Base-by-base conservation (phyloP, 176 grass and related monocot genomes). In the Paspalum vaginatum region DNA sequence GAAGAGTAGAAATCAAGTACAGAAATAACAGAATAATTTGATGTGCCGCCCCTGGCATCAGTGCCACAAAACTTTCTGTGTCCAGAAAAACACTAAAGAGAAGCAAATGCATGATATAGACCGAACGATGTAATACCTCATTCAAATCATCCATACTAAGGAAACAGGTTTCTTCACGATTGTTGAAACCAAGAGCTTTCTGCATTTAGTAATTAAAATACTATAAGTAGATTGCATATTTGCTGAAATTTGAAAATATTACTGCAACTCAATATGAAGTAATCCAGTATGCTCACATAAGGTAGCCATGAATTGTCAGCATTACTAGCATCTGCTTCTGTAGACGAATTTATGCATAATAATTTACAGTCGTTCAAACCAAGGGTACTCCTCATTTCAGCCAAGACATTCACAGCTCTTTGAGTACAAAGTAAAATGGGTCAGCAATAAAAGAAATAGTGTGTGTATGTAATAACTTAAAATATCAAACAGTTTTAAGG, bases 341-440 rank as follows among this genome's bases (percentile, higher is more conserved):
- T 57, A 80, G 87, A 94, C 59, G 96, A 95, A 88, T 99, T 99
- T 74, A 99, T 93, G 69, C 90, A 89, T 83, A 99, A 73, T 73
- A 95, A 86, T 85, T 95, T 99, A 82, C 96, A 99, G 63, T 87
- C 86, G 38, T 93, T 93, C 85, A 86, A 68, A 81, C 92, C 96
- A 84, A 95, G 91, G 70, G 81, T 89, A 65, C 39, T 87, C 86
- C 78, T 89, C 96, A 99, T 95, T 95, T 95, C 92, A 21, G 79
- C 81, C 72, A 95, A 90, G 77, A 99, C 87, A 50, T 81, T 91
- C 46, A 74, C 77, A 73, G 93, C 90, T 79, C 96, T 99, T 87
- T 26, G 82, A 27, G 81, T 64, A 71, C 54, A 76, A 80, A 80
- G 8, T 46, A 81, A 50, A 43, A 81, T 8, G 48, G 40, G 64